These are phyloP conservation scores for Colletotrichum navitas DNA, from an alignment of 2,329 filamentous ascomycete species.

Conservation along the genomic window DNA sequence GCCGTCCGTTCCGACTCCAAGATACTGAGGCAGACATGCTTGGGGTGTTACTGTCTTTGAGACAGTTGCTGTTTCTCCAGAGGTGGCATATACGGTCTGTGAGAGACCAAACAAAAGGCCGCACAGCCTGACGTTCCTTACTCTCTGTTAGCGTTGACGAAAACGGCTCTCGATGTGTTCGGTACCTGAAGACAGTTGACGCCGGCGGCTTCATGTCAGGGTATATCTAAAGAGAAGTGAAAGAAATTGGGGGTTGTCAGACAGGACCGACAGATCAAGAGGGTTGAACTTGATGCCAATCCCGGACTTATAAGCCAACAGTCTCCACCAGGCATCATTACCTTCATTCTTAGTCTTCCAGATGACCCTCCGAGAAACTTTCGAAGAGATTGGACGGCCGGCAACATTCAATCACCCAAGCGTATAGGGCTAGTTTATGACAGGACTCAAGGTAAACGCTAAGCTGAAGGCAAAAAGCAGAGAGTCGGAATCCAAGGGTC, in stretches of 20 bases:
- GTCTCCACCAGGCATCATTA: background rate
- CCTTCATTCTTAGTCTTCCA: background rate
- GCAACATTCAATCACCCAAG: slow-evolving; percentile 6
- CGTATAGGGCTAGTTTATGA: slow-evolving; percentile 5
- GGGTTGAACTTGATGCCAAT: background rate
- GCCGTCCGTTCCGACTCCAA: background rate
- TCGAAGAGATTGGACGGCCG: background rate
- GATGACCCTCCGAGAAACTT: background rate
- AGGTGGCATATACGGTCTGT: background rate
- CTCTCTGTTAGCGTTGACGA: slow-evolving; percentile 6
- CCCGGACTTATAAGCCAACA: slow-evolving; percentile 2
- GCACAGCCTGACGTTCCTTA: slow-evolving; percentile 4
- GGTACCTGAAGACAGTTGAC: slow-evolving; percentile 23
- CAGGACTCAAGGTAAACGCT: background rate
- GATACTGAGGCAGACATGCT: slow-evolving; percentile 22
- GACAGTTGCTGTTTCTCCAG: background rate
- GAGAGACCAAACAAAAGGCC: slow-evolving; percentile 19
- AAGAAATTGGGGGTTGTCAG: background rate
- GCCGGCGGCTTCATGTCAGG: slow-evolving; percentile 11
- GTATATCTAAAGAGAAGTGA: background rate
- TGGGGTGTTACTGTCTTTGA: background rate
- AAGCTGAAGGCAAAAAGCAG: background rate
- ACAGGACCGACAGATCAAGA: background rate
- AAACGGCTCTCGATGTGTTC: background rate
- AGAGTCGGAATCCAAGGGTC: background rate